phyloP scores from a whole-genome alignment of 495 filamentous ascomycete species.

The Penicillium pancosmium region DNA sequence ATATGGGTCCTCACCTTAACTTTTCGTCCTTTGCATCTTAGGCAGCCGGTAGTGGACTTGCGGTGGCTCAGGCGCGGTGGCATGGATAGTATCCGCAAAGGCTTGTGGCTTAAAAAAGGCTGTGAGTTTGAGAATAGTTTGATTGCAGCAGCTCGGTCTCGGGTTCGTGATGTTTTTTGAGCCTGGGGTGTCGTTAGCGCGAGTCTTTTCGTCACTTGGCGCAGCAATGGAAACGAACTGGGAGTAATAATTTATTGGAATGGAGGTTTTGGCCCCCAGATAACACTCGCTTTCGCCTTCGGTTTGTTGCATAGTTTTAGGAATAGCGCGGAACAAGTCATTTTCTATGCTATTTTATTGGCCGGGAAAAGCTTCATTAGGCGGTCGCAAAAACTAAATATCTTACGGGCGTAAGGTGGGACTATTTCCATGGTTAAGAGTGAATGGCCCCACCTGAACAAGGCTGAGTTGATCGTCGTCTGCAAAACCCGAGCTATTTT shows the following conservation, averaged over 20 bases:
- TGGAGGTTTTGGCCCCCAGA: constrained; percentile 14
- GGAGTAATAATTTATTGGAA: not conserved
- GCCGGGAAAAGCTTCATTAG: not conserved
- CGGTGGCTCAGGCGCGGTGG: constrained; percentile 34
- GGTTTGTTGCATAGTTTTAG: constrained; percentile 18
- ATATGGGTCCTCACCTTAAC: constrained; percentile 37
- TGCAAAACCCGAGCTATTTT: constrained; percentile 4
- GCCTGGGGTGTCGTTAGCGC: not conserved
- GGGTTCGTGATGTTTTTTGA: not conserved
- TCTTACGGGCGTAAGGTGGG: too few relatives aligned
- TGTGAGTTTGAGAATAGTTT: not conserved
- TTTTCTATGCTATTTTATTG: not conserved
- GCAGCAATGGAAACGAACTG: not conserved
- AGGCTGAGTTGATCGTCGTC: not conserved
- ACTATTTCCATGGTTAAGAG: too few relatives aligned
- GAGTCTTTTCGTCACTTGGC: not conserved
- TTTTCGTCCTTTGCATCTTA: constrained; percentile 50
- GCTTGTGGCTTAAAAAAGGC: not conserved
- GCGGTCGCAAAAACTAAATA: too few relatives aligned
- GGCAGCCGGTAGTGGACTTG: constrained; percentile 48
- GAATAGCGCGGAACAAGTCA: constrained; percentile 11
- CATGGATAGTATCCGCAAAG: constrained; percentile 10
- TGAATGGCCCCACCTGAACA: not conserved
- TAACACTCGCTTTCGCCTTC: constrained; percentile 11
- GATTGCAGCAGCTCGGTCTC: constrained; percentile 5